Conservation (phyloP, 139 green algal species). For the Asterochloris erici region DNA sequence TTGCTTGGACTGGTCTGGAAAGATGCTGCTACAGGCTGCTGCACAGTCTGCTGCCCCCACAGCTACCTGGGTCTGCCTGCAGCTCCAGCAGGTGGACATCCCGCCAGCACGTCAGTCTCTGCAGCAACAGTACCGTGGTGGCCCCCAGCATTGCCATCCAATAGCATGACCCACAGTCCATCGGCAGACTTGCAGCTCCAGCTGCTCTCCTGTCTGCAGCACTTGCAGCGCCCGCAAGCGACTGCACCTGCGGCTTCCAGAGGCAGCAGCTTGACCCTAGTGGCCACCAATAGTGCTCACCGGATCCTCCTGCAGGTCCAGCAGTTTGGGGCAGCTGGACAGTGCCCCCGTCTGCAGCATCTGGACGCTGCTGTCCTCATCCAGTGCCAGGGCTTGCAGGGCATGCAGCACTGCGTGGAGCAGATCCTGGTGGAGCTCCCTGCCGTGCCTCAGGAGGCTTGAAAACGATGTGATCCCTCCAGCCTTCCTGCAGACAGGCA, state of each 20-base stretch:
- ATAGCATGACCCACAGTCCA: background rate
- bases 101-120: background rate
- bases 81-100: background rate
- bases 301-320: conserved; percentile 1
- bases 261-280: background rate
- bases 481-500: conserved; percentile 12
- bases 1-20: background rate
- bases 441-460: background rate
- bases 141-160: too few species aligned
- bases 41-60: background rate
- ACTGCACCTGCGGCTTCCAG: background rate
- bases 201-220: background rate
- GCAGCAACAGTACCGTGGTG: background rate
- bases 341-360: conserved; percentile 8
- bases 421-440: background rate
- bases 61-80: background rate
- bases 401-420: conserved; percentile 8
- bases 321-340: conserved; percentile 18
- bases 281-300: background rate
- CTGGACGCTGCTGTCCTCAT: conserved; percentile 9
- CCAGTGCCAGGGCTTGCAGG: conserved; percentile 13
- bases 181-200: background rate
- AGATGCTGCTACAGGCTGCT: background rate
- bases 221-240: background rate
- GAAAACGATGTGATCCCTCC: conserved; percentile 9